These are phyloP conservation scores for Puccinia horiana DNA, from an alignment of 1,284 basidiomycete species.

Conservation along the genomic window DNA sequence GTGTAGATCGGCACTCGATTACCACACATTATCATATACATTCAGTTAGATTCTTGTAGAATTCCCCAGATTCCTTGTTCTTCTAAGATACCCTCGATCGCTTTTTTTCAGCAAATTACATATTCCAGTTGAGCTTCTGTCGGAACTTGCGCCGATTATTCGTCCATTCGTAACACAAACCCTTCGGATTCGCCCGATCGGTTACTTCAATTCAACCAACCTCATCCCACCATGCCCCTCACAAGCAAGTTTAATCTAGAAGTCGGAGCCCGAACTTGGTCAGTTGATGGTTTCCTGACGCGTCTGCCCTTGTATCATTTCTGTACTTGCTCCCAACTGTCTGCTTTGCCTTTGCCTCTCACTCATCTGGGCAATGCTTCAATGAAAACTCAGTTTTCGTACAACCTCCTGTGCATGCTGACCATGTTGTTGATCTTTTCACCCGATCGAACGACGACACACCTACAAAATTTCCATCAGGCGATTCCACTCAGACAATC, in stretches of 20 bases:
- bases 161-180: neutral
- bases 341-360: too few species aligned
- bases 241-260: conserved; percentile 28
- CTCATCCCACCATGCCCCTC: conserved; percentile 33
- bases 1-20: neutral
- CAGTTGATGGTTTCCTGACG: neutral
- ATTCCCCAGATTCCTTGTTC: neutral
- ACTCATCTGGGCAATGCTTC: neutral
- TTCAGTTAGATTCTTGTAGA: neutral
- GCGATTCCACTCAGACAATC: conserved; percentile 26
- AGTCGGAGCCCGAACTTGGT: conserved; percentile 43
- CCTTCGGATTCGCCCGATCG: neutral
- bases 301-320: neutral
- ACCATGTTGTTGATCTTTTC: conserved; percentile 7
- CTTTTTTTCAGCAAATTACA: neutral
- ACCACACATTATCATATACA: too few species aligned
- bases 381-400: neutral
- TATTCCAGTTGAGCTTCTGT: neutral
- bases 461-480: neutral
- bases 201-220: neutral
- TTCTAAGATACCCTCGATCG: neutral
- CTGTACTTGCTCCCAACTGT: neutral
- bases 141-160: neutral
- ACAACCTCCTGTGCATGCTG: neutral
- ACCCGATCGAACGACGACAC: neutral